Percentiles rank a stretch among this genome's conserved stretches.
Evolutionary conservation across 176 grass and related monocot genomes (phyloP).

Genomic region (Oryza brachyantha): DNA sequence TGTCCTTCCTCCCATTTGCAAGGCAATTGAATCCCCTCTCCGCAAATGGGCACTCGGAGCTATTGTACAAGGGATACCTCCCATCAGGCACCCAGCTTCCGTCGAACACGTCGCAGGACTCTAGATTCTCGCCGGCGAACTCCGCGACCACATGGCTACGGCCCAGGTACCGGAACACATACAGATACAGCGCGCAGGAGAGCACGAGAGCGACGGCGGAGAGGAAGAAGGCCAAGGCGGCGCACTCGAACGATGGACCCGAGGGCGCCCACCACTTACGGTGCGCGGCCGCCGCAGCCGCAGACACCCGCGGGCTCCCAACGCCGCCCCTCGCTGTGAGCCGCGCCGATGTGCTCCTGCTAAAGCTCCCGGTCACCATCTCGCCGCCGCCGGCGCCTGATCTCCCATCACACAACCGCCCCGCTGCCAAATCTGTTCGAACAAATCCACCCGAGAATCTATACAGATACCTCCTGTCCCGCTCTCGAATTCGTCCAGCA

Average conservation of each 20-base stretch:
- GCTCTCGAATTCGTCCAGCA: background rate
- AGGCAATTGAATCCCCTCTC: conserved; percentile 95
- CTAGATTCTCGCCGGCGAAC: conserved; percentile 25
- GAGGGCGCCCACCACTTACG: conserved; percentile 53
- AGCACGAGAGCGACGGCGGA: conserved; percentile 47
- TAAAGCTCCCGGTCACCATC: conserved; percentile 69
- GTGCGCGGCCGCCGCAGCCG: conserved; percentile 20
- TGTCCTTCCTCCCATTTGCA: conserved; percentile 79
- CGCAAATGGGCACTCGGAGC: conserved; percentile 76
- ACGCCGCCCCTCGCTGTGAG: conserved; percentile 50
- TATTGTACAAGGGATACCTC: conserved; percentile 74
- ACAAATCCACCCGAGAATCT: background rate
- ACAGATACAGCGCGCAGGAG: conserved; percentile 59
- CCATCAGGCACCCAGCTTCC: conserved; percentile 76
- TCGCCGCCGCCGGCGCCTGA: background rate
- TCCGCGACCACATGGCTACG: conserved; percentile 36
- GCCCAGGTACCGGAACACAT: conserved; percentile 53
- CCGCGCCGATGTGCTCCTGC: conserved; percentile 54
- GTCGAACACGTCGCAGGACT: conserved; percentile 72
- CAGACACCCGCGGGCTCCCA: conserved; percentile 55
- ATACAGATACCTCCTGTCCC: background rate
- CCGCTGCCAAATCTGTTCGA: background rate
- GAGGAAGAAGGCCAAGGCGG: conserved; percentile 57
- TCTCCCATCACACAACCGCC: conserved; percentile 42
- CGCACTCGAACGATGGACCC: conserved; percentile 44